A percentile compares a stretch with the other conserved stretches of the same genome.
These are phyloP conservation scores for Colletotrichum sansevieriae DNA, from an alignment of 2,329 filamentous ascomycete species.

Conservation along the genomic window DNA sequence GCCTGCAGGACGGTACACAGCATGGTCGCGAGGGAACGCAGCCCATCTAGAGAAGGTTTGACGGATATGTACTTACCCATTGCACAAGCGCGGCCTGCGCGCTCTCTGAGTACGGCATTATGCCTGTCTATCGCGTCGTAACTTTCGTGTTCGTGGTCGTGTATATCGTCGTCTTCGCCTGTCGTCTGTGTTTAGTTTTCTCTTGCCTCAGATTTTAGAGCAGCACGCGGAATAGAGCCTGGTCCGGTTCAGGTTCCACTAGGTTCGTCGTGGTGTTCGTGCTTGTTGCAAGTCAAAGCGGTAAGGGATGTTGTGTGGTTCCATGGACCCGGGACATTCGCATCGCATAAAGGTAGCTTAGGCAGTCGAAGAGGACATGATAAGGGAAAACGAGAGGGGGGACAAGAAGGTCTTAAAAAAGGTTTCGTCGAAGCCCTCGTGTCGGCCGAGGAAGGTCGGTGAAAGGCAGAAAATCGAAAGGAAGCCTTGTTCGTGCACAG, in stretches of 20 bases:
- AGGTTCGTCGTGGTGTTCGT: slow-evolving; percentile 28
- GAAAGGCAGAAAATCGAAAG: slow-evolving; percentile 23
- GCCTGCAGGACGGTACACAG: not conserved
- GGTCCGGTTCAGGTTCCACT: slow-evolving; percentile 35
- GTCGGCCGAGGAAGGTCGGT: slow-evolving; percentile 26
- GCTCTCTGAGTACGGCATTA: slow-evolving; percentile 57
- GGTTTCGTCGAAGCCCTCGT: slow-evolving; percentile 15
- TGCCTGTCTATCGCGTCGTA: slow-evolving; percentile 19
- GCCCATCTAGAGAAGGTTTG: slow-evolving; percentile 5
- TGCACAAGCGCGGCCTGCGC: slow-evolving; percentile 68
- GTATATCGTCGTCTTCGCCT: slow-evolving; percentile 12
- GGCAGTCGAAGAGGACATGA: slow-evolving; percentile 6
- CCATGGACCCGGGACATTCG: slow-evolving; percentile 30
- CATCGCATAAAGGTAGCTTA: slow-evolving; percentile 20
- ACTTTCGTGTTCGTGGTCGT: slow-evolving; percentile 19
- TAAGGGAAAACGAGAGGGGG: not conserved
- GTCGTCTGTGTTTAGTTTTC: slow-evolving; percentile 6
- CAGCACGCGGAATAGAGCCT: slow-evolving; percentile 28
- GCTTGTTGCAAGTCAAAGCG: slow-evolving; percentile 37
- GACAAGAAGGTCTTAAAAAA: slow-evolving; percentile 28
- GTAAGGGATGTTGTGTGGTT: slow-evolving; percentile 34
- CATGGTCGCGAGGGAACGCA: too few species aligned
- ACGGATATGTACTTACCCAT: slow-evolving; percentile 58
- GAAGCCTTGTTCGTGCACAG: slow-evolving; percentile 27
- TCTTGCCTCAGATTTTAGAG: slow-evolving; percentile 16